Percentiles rank a stretch among this genome's conserved stretches.
phyloP scores from a whole-genome alignment of 257 asterid species.

The Cruciata laevipes region DNA sequence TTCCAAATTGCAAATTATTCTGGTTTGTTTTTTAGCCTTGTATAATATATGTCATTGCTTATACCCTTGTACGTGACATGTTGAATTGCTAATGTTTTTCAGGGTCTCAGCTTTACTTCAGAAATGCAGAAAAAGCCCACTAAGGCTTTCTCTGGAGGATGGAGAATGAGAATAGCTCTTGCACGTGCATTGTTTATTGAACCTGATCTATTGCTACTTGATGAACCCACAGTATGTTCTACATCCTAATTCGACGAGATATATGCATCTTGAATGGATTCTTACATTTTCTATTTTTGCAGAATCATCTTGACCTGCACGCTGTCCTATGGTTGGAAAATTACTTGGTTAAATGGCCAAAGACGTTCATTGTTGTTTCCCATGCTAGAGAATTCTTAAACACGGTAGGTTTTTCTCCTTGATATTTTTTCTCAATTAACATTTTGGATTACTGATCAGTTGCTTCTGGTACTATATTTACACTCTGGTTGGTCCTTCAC shows the following conservation, averaged over 20 bases:
- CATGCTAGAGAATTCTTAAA: conserved; percentile 98
- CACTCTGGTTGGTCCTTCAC: not conserved
- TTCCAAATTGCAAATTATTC: not conserved
- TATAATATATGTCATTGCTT: not conserved
- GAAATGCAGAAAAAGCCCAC: conserved; percentile 90
- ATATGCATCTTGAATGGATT: conserved; percentile 9
- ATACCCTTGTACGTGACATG: conserved; percentile 5
- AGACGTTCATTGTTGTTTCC: conserved; percentile 94
- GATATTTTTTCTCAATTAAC: not conserved
- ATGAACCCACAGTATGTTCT: conserved; percentile 84
- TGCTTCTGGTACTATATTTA: not conserved
- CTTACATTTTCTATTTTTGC: conserved; percentile 27
- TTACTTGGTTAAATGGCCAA: conserved; percentile 96
- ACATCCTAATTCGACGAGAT: conserved; percentile 10
- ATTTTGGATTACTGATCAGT: not conserved
- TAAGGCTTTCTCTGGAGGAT: conserved; percentile 95
- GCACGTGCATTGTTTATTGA: conserved; percentile 96
- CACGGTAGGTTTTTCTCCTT: conserved; percentile 45
- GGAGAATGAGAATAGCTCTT: conserved; percentile 98
- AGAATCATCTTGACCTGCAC: conserved; percentile 99
- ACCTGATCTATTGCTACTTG: conserved; percentile 90
- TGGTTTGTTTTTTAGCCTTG: not conserved
- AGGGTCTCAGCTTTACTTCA: conserved; percentile 93
- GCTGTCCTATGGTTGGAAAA: conserved; percentile 97
- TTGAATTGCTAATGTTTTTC: conserved; percentile 19